A percentile compares a stretch with the other conserved stretches of the same genome.
Conservation (phyloP, 768 basidiomycete species). For the Lactifluus subvellereus region DNA sequence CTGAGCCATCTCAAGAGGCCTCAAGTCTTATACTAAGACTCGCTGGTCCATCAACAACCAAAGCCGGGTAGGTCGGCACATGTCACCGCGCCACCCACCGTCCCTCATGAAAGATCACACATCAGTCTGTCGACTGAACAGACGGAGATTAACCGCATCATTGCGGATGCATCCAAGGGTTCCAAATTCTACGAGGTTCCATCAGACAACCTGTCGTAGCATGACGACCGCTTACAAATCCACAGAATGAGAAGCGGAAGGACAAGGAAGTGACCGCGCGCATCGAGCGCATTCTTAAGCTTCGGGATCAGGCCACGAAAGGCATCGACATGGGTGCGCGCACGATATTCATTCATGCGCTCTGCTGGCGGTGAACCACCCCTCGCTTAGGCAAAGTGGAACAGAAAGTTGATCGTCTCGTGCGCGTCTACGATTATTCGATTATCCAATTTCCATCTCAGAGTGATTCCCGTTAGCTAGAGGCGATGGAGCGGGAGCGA, state of each 20-base stretch:
- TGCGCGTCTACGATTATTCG: conserved; percentile 33
- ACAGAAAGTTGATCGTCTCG: conserved; percentile 59
- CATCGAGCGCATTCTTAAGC: conserved; percentile 63
- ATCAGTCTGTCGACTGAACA: conserved; percentile 67
- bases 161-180: conserved; percentile 87
- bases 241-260: conserved; percentile 82
- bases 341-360: conserved; percentile 25
- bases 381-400: conserved; percentile 50
- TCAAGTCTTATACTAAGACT: conserved; percentile 71
- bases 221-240: neutral
- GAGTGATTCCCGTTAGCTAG: conserved; percentile 39
- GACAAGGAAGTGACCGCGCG: conserved; percentile 78
- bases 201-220: conserved; percentile 19
- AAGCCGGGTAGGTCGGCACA: conserved; percentile 64
- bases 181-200: conserved; percentile 87
- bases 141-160: conserved; percentile 79
- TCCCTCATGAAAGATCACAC: conserved; percentile 1
- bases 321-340: conserved; percentile 49
- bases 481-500: conserved; percentile 64
- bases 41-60: conserved; percentile 83
- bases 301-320: conserved; percentile 51
- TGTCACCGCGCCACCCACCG: neutral
- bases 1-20: conserved; percentile 50
- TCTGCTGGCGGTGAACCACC: neutral
- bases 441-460: neutral